Base-by-base conservation (phyloP, 108 stramenopile genomes). In the Skeletonema grethae region DNA sequence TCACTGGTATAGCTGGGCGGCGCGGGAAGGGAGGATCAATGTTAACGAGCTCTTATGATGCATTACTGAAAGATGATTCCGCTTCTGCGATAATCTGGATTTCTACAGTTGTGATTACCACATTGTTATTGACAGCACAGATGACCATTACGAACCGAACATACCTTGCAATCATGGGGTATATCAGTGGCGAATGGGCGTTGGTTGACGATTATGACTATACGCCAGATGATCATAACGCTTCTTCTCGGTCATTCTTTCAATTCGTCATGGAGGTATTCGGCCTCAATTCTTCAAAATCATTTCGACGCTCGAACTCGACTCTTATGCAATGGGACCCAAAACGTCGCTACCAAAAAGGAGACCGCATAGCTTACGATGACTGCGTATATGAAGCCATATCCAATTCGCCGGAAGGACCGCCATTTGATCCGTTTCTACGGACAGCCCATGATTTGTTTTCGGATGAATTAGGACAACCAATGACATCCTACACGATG, bases 121-220 rank as follows among this genome's bases (percentile, higher is more conserved):
- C 48, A n/a, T 55, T 87, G 2, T 56, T 87, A 30, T 63, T 89
- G 25, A 35, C 86, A 63, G 83, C 82, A 20, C 90, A 92, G 77
- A 78, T 82, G 48, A 74, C 81, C 15, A 81, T 84, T 12, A 75
- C 87, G 73, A 84, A 88, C 64, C 79, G 85, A 36, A 80, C 90
- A 9, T 88, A 92, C 56, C 71, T 92, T 57, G 88, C 87, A 15
- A 87, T 86, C 12, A 85, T 82, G 74, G 88, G 91, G 48, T 84
- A 92, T 63, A 62, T 92, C 15, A 70, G 83, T 28, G 88, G 87
- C 13, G 91, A 88, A 73, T 92, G 88, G 88, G 77, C 75, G 36
- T 63, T 77, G 11, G 86, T 85, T 10, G 62, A 48, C 16, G 46
- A 48, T 20, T 5, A 18, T 48, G 46, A 48, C 46, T 48, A 48